Evolutionary conservation across 805 yeast species (phyloP), one percentile per base, ranked within the genome.

Genomic region (Saccharomycopsis malanga): DNA sequence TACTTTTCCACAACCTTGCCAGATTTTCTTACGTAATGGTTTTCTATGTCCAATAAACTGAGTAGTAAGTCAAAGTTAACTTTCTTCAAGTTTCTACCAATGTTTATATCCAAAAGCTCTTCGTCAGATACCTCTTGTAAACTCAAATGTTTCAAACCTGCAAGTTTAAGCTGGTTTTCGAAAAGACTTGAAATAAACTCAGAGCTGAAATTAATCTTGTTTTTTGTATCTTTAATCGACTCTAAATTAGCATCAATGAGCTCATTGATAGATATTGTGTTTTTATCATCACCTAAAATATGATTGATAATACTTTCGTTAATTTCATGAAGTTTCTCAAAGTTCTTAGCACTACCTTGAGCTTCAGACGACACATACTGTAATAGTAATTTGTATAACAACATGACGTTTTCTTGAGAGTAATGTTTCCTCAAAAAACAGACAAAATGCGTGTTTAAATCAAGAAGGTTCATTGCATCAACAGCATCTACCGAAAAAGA

Each of bases 21-120:
- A 18, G 15, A 15, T 21, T 25, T 27, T 6, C 17, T 20, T 15
- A 22, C 17, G 17, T 38, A 24, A 14, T 25, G 12, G 29, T 10
- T 18, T n/a, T 44, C 46, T 4, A 44, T 23, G 20, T 20, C 4
- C 24, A 44, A 25, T 22, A 44, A 44, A 4, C 36, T 27, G n/a
- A 7, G 20, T n/a, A 44, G 36, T 7, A 44, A 5, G 14, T 14
- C 21, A 36, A 44, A 44, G 27, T 44, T 22, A 10, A 37, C 32
- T 7, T 24, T 21, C 7, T 23, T 18, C 5, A 37, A 20, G 12
- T 37, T 37, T 20, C 7, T 9, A 6, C 7, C 7, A n/a, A n/a
- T n/a, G 7, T n/a, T n/a, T 9, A n/a, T n/a, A 9, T 9, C 37
- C 7, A 34, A 9, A n/a, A 34, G 15, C 9, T n/a, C 15, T 34